These are phyloP conservation scores for Septoria petroselini DNA, from an alignment of 2,329 filamentous ascomycete species.

Conservation along the genomic window DNA sequence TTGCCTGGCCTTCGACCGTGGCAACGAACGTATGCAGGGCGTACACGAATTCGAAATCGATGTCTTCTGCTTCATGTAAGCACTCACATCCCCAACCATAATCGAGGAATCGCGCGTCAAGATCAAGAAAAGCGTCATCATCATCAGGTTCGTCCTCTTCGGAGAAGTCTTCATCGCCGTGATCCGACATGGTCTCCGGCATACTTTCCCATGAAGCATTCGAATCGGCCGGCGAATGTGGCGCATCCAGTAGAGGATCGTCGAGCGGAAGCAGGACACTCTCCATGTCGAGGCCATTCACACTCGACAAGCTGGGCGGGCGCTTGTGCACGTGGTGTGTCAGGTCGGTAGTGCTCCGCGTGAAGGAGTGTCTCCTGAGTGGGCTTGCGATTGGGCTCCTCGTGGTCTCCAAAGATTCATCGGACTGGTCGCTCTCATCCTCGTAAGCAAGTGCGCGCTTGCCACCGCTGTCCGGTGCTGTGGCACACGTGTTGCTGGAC, in stretches of 20 bases:
- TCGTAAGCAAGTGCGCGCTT: not conserved
- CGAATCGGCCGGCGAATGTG: constrained; percentile 36
- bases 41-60: constrained; percentile 99
- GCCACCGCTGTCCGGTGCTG: not conserved
- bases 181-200: constrained; percentile 26
- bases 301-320: constrained; percentile 30
- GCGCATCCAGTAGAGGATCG: constrained; percentile 41
- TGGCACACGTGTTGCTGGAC: not conserved
- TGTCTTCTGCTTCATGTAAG: constrained; percentile 96
- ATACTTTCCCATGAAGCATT: constrained; percentile 34
- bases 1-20: constrained; percentile 96
- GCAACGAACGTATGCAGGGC: constrained; percentile 96
- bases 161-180: constrained; percentile 9
- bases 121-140: constrained; percentile 55
- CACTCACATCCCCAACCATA: constrained; percentile 72
- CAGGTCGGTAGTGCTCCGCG: constrained; percentile 16
- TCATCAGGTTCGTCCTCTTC: constrained; percentile 55
- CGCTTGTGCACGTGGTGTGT: constrained; percentile 15
- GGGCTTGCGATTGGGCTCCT: constrained; percentile 29
- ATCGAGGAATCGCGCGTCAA: constrained; percentile 64
- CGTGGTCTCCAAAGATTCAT: not conserved
- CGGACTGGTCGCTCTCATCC: not conserved
- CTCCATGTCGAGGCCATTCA: constrained; percentile 35
- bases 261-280: constrained; percentile 44
- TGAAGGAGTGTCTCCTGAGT: constrained; percentile 27